Evolutionary conservation across 257 asterid species (phyloP).

Genomic region (Capsicum rhomboideum): DNA sequence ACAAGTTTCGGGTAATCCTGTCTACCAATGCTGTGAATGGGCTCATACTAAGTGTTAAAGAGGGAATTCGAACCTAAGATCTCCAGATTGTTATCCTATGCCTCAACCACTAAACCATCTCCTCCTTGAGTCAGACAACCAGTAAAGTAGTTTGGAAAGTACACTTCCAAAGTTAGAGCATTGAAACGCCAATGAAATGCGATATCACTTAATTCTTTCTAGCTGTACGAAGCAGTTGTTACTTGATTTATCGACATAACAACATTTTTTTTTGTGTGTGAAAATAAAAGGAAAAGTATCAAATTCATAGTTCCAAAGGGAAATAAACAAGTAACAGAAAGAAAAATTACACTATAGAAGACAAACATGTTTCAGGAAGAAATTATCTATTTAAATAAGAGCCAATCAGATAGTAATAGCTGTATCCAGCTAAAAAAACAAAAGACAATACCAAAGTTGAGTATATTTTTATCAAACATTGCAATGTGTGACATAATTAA

Average conservation of each 20-base stretch:
- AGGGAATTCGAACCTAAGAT: neutral
- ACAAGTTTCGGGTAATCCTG: neutral
- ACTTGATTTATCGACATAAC: neutral
- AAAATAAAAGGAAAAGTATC: neutral
- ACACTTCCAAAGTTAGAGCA: neutral
- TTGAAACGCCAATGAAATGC: neutral
- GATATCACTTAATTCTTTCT: neutral
- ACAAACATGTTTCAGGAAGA: neutral
- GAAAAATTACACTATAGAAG: neutral
- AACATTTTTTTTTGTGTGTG: neutral
- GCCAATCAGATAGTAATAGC: neutral
- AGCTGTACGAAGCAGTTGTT: neutral
- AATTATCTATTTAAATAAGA: neutral
- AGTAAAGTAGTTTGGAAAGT: neutral
- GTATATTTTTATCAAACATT: too few species aligned
- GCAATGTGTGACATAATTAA: neutral
- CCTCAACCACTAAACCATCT: neutral
- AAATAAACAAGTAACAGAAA: neutral
- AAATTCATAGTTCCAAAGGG: neutral
- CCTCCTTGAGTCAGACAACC: neutral
- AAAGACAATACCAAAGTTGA: too few species aligned
- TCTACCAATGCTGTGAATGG: neutral
- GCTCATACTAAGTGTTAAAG: neutral
- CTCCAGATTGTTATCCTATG: neutral
- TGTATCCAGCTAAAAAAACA: too few species aligned